Base-by-base conservation (phyloP, 768 basidiomycete genomes). In the Lactarius evosmus region DNA sequence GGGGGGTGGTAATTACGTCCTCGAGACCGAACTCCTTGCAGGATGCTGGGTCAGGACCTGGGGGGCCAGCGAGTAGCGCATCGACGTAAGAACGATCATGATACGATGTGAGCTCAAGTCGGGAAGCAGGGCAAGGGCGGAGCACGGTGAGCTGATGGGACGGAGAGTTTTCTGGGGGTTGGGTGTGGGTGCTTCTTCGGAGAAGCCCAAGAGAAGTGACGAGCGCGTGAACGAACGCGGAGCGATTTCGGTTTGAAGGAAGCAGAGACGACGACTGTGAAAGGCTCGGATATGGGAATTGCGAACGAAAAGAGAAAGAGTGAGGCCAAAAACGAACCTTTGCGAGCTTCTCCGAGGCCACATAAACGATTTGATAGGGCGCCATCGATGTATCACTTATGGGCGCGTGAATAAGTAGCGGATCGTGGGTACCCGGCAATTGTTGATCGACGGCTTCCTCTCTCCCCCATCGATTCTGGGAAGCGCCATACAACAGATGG, bases 271-370 rank as follows among this genome's bases (percentile, higher is more conserved):
- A 68, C 19, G 74, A 56, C 69, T 71, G 46, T 25, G n/a, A 38
- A 2, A 22, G 22, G 22, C 0, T 22, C 32, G 33, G 14, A 36
- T 40, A 0, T n/a, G 17, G 61, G 52, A n/a, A 61, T 54, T 9
- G 9, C 6, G 33, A 34, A 9, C 38, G 7, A 51, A 41, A 38
- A n/a, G 4, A 58, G n/a, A 67, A 1, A 11, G 27, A 11, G 33
- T 32, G 30, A 40, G 25, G 29, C 12, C 11, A 44, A 27, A 11
- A 14, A 53, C 70, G 58, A 27, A 82, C 85, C 74, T 81, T 85
- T 46, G 77, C 80, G 1, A 87, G 77, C 29, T 85, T 84, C 53
- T 83, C 77, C 0, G 86, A 87, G 7, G 82, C 83, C 27, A 86
- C 73, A 62, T 88, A 87, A 29, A 72, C 77, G 12, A 83, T 75